Conservation (phyloP, 2,329 filamentous ascomycete species). For the Eutypella sp. region DNA sequence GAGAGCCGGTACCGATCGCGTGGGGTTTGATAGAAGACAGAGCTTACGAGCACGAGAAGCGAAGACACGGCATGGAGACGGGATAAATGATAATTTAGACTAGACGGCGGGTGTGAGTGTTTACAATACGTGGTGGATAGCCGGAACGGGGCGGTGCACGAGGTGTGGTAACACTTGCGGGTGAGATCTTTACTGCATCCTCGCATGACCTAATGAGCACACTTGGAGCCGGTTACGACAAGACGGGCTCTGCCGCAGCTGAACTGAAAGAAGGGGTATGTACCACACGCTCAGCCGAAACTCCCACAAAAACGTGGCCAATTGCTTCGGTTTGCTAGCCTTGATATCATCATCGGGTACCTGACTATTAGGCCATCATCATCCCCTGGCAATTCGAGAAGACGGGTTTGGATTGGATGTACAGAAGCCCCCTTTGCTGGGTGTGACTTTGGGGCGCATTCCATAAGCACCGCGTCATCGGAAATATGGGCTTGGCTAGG, state of each 20-base stretch:
- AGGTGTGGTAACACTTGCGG: not conserved
- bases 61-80: not conserved
- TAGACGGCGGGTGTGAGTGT: not conserved
- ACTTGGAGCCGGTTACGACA: not conserved
- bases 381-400: too few relatives aligned
- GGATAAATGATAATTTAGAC: not conserved
- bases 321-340: not conserved
- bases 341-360: too few relatives aligned
- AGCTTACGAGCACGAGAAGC: not conserved
- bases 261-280: not conserved
- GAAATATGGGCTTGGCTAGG: not conserved
- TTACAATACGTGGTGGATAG: not conserved
- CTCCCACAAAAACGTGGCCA: not conserved
- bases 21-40: not conserved
- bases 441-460: not conserved
- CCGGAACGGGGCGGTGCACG: not conserved
- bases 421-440: too few relatives aligned
- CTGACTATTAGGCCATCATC: too few relatives aligned
- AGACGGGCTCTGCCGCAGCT: not conserved
- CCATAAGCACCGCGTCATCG: not conserved
- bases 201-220: not conserved
- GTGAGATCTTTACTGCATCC: not conserved
- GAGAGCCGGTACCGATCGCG: conserved; percentile 1
- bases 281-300: not conserved
- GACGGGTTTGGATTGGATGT: too few relatives aligned